A percentile compares a stretch with the other conserved stretches of the same genome.
Conservation (phyloP, 1,284 basidiomycete species). For the Leccinum holopus region DNA sequence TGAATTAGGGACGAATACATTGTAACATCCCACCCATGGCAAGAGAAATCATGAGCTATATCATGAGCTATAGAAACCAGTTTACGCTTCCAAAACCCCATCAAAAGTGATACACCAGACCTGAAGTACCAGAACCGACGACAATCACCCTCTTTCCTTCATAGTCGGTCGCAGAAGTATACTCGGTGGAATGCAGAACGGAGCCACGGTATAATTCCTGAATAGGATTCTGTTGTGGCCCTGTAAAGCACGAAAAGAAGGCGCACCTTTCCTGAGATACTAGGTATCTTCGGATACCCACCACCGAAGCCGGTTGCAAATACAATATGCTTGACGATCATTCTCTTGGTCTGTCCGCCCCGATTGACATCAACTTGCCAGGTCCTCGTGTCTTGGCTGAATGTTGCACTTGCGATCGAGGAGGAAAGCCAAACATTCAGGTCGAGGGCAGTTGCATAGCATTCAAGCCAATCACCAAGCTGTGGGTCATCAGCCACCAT, state of each 20-base stretch:
- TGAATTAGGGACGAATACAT: slow-evolving; percentile 17
- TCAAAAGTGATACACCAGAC: slow-evolving; percentile 13
- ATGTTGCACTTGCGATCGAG: slow-evolving; percentile 37
- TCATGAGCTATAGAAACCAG: slow-evolving; percentile 26
- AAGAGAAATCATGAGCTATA: slow-evolving; percentile 28
- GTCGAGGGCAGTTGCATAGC: slow-evolving; percentile 20
- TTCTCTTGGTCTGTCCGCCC: slow-evolving; percentile 20
- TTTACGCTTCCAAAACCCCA: neutral
- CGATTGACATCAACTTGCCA: slow-evolving; percentile 37
- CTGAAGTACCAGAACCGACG: slow-evolving; percentile 27
- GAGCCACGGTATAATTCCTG: slow-evolving; percentile 27
- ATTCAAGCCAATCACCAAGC: slow-evolving; percentile 37
- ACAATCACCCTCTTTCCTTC: slow-evolving; percentile 26
- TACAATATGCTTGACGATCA: slow-evolving; percentile 38
- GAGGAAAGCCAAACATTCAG: slow-evolving; percentile 53
- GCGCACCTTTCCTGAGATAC: slow-evolving; percentile 24
- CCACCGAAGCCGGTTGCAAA: slow-evolving; percentile 41
- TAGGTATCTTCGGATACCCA: slow-evolving; percentile 36
- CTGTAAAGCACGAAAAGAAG: neutral
- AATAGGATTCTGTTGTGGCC: neutral
- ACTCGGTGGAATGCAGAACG: slow-evolving; percentile 40
- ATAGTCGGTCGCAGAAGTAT: slow-evolving; percentile 34
- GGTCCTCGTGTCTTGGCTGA: slow-evolving; percentile 28
- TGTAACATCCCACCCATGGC: slow-evolving; percentile 22
- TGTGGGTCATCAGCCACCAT: slow-evolving; percentile 15